phyloP scores from a whole-genome alignment of 2,329 filamentous ascomycete genomes.

The Salinomyces thailandicus region DNA sequence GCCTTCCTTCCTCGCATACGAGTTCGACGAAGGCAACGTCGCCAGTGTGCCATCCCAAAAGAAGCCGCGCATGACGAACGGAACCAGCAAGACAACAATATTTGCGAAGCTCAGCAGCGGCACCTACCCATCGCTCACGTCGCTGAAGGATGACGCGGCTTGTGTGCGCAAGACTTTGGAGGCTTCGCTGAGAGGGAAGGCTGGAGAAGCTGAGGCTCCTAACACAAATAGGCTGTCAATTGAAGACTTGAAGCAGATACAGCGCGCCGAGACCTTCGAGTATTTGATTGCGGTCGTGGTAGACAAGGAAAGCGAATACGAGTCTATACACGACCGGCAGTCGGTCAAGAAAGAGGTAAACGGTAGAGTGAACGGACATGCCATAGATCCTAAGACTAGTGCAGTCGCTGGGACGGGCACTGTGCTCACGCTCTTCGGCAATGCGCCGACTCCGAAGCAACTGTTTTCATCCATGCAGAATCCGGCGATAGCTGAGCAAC shows the following conservation, averaged over 20 bases:
- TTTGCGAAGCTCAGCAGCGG: constrained; percentile 28
- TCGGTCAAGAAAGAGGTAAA: constrained; percentile 12
- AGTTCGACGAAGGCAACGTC: constrained; percentile 22
- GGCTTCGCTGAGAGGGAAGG: constrained; percentile 22
- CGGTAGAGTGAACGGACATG: constrained; percentile 8
- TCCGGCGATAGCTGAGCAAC: constrained; percentile 6
- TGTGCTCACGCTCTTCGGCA: constrained; percentile 68
- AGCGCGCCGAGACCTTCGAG: constrained; percentile 21
- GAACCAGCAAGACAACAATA: constrained; percentile 27
- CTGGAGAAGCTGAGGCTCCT: constrained; percentile 11
- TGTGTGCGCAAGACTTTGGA: constrained; percentile 31
- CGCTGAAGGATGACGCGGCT: constrained; percentile 34
- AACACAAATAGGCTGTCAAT: constrained; percentile 22
- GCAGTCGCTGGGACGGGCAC: constrained; percentile 35
- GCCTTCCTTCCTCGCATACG: constrained; percentile 34
- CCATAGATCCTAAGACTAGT: constrained; percentile 1
- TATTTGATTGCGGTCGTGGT: constrained; percentile 20
- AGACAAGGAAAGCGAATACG: constrained; percentile 17
- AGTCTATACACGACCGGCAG: constrained; percentile 3
- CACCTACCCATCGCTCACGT: constrained; percentile 32
- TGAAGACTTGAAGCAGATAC: constrained; percentile 28
- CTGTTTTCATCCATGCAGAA: constrained; percentile 74
- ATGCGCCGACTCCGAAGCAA: constrained; percentile 61
- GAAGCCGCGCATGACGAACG: constrained; percentile 33
- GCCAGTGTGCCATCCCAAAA: constrained; percentile 35